Evolutionary conservation across 371 early-diverging fungal genomes (phyloP).

Genomic region (Mucor sp.): DNA sequence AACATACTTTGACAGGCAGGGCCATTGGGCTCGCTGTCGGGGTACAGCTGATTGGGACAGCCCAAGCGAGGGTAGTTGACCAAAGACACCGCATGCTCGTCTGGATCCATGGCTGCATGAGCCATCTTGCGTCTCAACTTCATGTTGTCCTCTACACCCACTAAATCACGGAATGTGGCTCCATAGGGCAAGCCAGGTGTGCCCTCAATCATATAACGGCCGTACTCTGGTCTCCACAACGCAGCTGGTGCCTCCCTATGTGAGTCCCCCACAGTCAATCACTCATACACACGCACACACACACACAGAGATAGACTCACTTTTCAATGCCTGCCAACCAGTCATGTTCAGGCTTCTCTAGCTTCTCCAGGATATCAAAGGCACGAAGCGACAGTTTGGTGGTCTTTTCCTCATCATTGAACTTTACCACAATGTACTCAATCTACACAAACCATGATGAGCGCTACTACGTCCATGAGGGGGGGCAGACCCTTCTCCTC

Average conservation of each 20-base stretch:
- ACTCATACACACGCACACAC: too few species aligned
- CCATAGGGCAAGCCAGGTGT: constrained; percentile 96
- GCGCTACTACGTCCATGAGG: neutral
- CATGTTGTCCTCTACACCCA: constrained; percentile 92
- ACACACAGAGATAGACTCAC: constrained; percentile 21
- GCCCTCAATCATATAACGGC: constrained; percentile 94
- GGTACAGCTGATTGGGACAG: constrained; percentile 70
- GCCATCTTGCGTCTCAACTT: constrained; percentile 77
- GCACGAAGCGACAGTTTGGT: constrained; percentile 83
- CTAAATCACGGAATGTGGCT: constrained; percentile 77
- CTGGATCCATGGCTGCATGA: constrained; percentile 58
- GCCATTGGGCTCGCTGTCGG: constrained; percentile 71
- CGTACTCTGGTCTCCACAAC: constrained; percentile 96
- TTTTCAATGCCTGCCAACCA: constrained; percentile 39
- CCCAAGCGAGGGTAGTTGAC: constrained; percentile 94
- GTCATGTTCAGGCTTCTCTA: constrained; percentile 78
- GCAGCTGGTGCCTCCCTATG: constrained; percentile 53
- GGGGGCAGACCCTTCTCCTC: neutral
- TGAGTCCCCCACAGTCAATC: neutral
- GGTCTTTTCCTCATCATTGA: constrained; percentile 71
- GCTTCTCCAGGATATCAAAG: constrained; percentile 78
- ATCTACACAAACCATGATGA: constrained; percentile 53
- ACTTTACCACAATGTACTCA: constrained; percentile 89
- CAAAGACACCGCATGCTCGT: constrained; percentile 80
- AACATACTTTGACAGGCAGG: constrained; percentile 81